These are phyloP conservation scores for Pichia membranifaciens DNA, from an alignment of 805 yeast species.

Conservation along the genomic window DNA sequence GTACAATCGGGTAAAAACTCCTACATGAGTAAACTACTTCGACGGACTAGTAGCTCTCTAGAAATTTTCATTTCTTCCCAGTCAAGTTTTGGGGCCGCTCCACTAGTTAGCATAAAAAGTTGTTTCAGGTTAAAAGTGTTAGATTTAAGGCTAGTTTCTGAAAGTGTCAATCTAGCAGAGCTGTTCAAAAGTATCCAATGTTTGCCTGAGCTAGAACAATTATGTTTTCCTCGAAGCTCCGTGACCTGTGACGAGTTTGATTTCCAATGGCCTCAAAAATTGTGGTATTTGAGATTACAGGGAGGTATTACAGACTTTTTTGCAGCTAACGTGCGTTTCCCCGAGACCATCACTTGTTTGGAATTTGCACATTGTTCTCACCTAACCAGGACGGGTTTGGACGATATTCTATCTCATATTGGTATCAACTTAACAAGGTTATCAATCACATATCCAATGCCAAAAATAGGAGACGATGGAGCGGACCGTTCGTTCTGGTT, in stretches of 20 bases:
- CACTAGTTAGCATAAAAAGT: conserved; percentile 70
- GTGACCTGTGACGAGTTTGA: conserved; percentile 58
- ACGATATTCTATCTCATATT: conserved; percentile 51
- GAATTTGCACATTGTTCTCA: conserved; percentile 87
- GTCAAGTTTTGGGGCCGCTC: conserved; percentile 89
- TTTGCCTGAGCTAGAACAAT: conserved; percentile 56
- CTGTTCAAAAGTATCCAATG: conserved; percentile 68
- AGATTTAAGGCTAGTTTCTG: conserved; percentile 83
- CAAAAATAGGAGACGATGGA: conserved; percentile 60
- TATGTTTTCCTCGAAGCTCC: conserved; percentile 87
- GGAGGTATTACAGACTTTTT: conserved; percentile 89
- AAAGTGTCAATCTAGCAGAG: conserved; percentile 78
- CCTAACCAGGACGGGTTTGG: conserved; percentile 59
- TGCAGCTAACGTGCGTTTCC: conserved; percentile 63
- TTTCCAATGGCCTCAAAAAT: conserved; percentile 72
- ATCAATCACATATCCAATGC: conserved; percentile 83
- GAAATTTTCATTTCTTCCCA: conserved; percentile 84
- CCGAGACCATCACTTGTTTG: conserved; percentile 59
- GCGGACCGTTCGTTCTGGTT: conserved; percentile 66
- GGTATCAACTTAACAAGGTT: conserved; percentile 63
- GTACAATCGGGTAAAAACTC: conserved; percentile 92
- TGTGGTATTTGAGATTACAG: conserved; percentile 67
- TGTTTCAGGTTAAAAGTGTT: conserved; percentile 60
- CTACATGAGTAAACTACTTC: conserved; percentile 71
- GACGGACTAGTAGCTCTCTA: conserved; percentile 65